Evolutionary conservation across 192 early-diverging fungal genomes (phyloP), one percentile per base, ranked within the genome.

Genomic region (Dimargaris cristalligena): DNA sequence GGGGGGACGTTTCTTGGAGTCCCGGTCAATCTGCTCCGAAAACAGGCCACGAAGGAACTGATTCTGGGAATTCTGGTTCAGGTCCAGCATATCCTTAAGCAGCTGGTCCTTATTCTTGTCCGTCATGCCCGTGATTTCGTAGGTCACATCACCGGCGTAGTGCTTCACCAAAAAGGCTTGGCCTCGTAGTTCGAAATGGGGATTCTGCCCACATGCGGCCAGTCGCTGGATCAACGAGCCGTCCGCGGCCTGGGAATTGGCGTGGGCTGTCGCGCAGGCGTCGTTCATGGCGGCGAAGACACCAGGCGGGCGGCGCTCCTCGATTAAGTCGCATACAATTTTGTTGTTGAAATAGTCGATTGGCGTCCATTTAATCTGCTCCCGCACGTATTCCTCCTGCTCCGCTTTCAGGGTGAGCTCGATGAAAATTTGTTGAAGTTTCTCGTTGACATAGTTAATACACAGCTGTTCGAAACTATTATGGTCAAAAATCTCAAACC

Each of bases 341-440:
- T 96, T 96, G 74, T 99, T 99, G 77, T 99, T 97, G 75, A 99
- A 99, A 68, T 90, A 99, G 58, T 92, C 85, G 63, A 99, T 99
- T n/a, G 92, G 94, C 16, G 90, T 92, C 96, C 96, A 99, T 64
- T 92, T 69, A 68, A 99, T 99, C 57, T 89, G 81, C 74, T 99
- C 96, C 47, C 81, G 75, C 55, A 89, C 83, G 63, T 98, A 98
- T 68, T 98, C 95, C 73, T 98, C 93, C 77, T 98, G 95, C 74
- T 99, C 95, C 8, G 90, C 80, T 74, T 99, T 97, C 41, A 99
- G 77, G 26, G 95, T 99, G 51, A 99, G 71, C 72, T 97, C 92
- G 59, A 99, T 99, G 64, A 99, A 99, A 65, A 99, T 94, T 65
- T 97, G 93, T 66, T 99, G 96, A 55, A 97, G 74, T 65, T 88